Evolutionary conservation across 2,329 filamentous ascomycete species (phyloP).

Genomic region (Neurospora sp.): DNA sequence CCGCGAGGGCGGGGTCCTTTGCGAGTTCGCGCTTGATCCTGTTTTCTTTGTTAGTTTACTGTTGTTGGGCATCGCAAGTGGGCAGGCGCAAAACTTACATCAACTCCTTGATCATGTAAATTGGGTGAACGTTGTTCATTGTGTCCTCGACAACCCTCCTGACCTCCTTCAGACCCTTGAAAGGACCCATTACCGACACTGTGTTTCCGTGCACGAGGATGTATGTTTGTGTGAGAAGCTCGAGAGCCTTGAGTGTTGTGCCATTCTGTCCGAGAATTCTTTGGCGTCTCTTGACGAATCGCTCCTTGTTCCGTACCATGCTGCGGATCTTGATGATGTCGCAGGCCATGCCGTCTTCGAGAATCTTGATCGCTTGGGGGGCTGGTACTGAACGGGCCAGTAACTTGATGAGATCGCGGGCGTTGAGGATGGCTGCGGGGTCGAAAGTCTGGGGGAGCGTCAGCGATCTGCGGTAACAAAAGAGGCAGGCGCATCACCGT

Average conservation of each 20-base stretch:
- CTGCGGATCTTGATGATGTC: conserved; percentile 95
- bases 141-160: conserved; percentile 85
- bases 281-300: conserved; percentile 90
- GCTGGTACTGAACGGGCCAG: conserved; percentile 85
- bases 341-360: conserved; percentile 84
- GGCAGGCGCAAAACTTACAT: conserved; percentile 10
- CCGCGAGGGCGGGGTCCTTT: conserved; percentile 70
- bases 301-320: conserved; percentile 84
- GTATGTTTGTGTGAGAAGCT: conserved; percentile 84
- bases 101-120: conserved; percentile 50
- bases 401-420: conserved; percentile 87
- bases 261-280: conserved; percentile 86
- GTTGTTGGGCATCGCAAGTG: neutral
- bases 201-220: conserved; percentile 96
- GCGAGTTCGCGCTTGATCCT: conserved; percentile 50
- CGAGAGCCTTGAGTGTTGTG: conserved; percentile 81
- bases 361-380: conserved; percentile 85
- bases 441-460: conserved; percentile 26
- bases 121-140: conserved; percentile 94
- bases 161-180: conserved; percentile 88
- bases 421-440: conserved; percentile 85
- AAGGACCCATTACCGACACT: conserved; percentile 82
- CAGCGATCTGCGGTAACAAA: too few relatives aligned
- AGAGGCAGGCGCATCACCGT: conserved; percentile 24
- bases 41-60: neutral